Evolutionary conservation across 2,329 filamentous ascomycete genomes (phyloP).

Genomic region (Fusarium virguliforme): DNA sequence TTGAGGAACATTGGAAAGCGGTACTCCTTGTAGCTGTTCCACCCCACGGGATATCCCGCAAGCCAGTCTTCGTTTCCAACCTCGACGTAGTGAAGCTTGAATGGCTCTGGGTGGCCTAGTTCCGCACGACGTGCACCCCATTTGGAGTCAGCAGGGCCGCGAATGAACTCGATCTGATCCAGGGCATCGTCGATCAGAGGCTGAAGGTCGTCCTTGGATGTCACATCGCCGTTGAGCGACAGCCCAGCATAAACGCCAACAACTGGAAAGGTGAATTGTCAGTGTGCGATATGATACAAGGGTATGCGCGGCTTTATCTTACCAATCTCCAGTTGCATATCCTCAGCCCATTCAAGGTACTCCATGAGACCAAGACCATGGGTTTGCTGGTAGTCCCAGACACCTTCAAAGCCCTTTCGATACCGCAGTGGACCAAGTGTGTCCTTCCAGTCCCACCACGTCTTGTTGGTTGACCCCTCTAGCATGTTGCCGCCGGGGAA

Average conservation of each 20-base stretch:
- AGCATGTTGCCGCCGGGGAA: conserved; percentile 78
- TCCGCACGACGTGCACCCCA: conserved; percentile 73
- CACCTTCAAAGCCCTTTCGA: conserved; percentile 69
- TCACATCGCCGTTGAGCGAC: conserved; percentile 68
- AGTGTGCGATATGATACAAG: no score
- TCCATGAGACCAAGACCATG: conserved; percentile 75
- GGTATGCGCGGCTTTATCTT: conserved; percentile 33
- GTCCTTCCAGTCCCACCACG: conserved; percentile 68
- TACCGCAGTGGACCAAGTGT: conserved; percentile 69
- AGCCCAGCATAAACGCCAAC: conserved; percentile 73
- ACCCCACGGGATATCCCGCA: conserved; percentile 63
- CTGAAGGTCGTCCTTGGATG: conserved; percentile 67
- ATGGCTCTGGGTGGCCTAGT: conserved; percentile 75
- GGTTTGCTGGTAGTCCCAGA: conserved; percentile 75
- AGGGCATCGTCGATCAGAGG: conserved; percentile 73
- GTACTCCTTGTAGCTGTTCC: conserved; percentile 67
- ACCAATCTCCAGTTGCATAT: conserved; percentile 71
- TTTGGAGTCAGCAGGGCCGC: conserved; percentile 66
- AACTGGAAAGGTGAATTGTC: conserved; percentile 54
- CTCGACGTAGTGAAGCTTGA: conserved; percentile 74
- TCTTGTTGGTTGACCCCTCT: conserved; percentile 62
- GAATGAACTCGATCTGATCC: conserved; percentile 75
- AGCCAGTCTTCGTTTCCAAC: conserved; percentile 80
- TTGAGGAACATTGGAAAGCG: conserved; percentile 73
- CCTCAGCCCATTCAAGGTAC: conserved; percentile 74